Evolutionary conservation across 768 basidiomycete genomes (phyloP).

Genomic region (Lactifluus piperatus): DNA sequence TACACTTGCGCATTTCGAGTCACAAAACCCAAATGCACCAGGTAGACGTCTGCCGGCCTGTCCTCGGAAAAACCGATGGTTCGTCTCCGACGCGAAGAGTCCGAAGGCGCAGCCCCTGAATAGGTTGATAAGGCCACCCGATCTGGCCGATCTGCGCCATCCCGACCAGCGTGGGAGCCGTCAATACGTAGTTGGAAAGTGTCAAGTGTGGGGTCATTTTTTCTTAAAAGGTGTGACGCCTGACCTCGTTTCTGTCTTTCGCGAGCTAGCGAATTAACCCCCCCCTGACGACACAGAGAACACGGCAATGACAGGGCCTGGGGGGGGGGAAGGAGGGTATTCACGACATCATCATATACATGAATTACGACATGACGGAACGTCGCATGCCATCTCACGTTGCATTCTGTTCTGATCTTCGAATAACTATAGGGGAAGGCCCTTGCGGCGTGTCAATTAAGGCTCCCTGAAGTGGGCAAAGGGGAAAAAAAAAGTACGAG

Average conservation of each 20-base stretch:
- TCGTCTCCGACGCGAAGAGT: conserved; percentile 15
- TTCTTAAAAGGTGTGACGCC: background rate
- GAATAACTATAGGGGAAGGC: background rate
- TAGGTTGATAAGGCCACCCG: conserved; percentile 17
- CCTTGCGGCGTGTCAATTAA: conserved; percentile 10
- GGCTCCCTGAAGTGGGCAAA: background rate
- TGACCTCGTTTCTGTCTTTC: background rate
- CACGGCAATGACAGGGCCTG: background rate
- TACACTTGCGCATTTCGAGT: conserved; percentile 1
- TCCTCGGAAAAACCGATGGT: conserved; percentile 15
- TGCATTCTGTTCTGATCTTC: conserved; percentile 1
- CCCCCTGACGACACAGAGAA: conserved; percentile 6
- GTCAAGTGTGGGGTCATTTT: no score
- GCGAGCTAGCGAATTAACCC: background rate
- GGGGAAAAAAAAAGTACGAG: background rate
- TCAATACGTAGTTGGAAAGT: background rate
- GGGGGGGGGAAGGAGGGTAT: background rate
- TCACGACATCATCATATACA: background rate
- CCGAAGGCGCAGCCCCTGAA: conserved; percentile 11
- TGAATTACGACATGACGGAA: background rate
- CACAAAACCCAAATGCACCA: no score
- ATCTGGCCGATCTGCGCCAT: conserved; percentile 16
- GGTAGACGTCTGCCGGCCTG: background rate
- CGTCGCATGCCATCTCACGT: background rate
- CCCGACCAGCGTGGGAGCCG: background rate